These are phyloP conservation scores for Ogataea thermomethanolica DNA, from an alignment of 805 yeast genomes.

Conservation along the genomic window DNA sequence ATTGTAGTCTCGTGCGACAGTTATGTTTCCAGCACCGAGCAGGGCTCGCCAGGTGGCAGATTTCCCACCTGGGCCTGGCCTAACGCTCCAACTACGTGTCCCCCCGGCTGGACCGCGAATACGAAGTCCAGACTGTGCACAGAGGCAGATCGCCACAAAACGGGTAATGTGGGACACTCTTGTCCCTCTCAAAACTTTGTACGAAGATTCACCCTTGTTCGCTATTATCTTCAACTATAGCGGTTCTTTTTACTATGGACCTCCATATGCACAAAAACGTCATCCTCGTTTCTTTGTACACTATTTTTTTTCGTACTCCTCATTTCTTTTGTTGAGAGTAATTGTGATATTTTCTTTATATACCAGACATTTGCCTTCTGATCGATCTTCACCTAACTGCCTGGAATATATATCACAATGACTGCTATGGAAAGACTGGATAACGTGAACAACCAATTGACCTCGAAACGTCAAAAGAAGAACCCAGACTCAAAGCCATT, in stretches of 20 bases:
- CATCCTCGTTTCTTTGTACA: constrained; percentile 1
- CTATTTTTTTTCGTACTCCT: not conserved
- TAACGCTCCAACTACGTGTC: no score
- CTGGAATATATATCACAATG: constrained; percentile 10
- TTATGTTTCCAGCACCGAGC: no score
- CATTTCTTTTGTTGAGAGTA: not conserved
- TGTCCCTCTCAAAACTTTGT: not conserved
- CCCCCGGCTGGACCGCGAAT: no score
- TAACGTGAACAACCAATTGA: constrained; percentile 18
- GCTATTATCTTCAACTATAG: not conserved
- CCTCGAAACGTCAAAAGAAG: constrained; percentile 16
- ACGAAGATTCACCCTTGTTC: not conserved
- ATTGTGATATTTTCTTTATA: not conserved
- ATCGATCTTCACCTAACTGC: not conserved
- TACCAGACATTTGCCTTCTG: not conserved
- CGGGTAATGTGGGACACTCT: not conserved
- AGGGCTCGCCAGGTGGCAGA: no score
- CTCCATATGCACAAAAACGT: constrained; percentile 1
- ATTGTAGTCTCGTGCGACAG: not conserved
- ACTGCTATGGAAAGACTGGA: constrained; percentile 27
- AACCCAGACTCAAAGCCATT: constrained; percentile 34
- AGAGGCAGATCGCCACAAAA: not conserved
- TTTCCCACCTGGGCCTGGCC: no score
- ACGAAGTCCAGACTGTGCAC: no score
- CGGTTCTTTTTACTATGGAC: constrained; percentile 1